Percentiles rank a stretch among this genome's conserved stretches.
phyloP scores from a whole-genome alignment of 139 green algal species.

The Haematococcus sp. region DNA sequence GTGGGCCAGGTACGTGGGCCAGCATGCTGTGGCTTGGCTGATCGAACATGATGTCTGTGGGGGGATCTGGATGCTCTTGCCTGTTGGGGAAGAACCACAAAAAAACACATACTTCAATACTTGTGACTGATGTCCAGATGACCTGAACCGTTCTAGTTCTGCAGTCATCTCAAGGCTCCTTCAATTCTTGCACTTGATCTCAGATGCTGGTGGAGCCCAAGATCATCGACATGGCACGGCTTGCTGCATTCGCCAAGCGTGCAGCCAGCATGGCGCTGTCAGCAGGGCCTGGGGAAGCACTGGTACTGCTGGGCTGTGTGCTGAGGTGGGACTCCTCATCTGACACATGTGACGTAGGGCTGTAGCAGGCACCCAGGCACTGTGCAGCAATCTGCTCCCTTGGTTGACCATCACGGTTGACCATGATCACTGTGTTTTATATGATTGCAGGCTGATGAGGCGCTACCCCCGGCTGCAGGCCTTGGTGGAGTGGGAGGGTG shows the following conservation, averaged over 20 bases:
- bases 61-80: too few relatives aligned
- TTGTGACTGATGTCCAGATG: too few relatives aligned
- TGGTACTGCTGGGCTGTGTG: constrained; percentile 22
- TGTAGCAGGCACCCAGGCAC: neutral
- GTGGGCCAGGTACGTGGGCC: constrained; percentile 5
- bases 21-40: neutral
- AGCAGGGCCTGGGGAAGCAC: neutral
- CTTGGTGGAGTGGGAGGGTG: constrained; percentile 72
- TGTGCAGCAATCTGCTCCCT: too few relatives aligned
- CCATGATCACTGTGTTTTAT: neutral
- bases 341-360: neutral
- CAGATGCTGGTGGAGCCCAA: constrained; percentile 47
- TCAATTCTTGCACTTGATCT: too few relatives aligned
- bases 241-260: constrained; percentile 26
- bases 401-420: neutral
- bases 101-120: too few relatives aligned
- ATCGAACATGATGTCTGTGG: too few relatives aligned
- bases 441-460: constrained; percentile 36
- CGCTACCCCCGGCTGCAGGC: constrained; percentile 53
- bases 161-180: too few relatives aligned
- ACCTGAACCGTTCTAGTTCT: too few relatives aligned
- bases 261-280: constrained; percentile 1
- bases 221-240: constrained; percentile 44
- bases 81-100: too few relatives aligned
- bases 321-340: constrained; percentile 13